Conservation (phyloP, 2,329 filamentous ascomycete genomes). For the Fusarium marasasianum region DNA sequence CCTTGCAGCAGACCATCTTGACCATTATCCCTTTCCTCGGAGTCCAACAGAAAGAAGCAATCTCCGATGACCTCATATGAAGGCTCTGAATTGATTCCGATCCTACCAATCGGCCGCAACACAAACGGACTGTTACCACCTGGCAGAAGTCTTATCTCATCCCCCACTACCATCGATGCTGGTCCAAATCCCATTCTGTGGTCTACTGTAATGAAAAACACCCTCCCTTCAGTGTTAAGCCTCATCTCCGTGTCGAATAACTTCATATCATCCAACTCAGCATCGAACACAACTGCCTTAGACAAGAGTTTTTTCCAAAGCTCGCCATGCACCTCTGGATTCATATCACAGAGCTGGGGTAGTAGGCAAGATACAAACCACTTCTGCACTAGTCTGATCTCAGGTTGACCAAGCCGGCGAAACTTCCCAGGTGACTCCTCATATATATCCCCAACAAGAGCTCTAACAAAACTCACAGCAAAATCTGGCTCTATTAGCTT, state of each 20-base stretch:
- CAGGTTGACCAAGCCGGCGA: background rate
- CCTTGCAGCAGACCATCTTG: background rate
- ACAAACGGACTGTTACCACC: background rate
- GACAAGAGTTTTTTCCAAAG: background rate
- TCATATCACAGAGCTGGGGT: background rate
- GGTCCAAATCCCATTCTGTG: background rate
- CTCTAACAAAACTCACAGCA: background rate
- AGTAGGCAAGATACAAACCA: background rate
- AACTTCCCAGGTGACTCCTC: background rate
- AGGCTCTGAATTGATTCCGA: background rate
- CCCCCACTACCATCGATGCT: background rate
- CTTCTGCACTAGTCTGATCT: background rate
- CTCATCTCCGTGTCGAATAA: background rate
- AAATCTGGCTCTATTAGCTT: background rate
- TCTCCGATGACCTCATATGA: background rate
- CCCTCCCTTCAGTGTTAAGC: background rate
- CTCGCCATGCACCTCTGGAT: background rate
- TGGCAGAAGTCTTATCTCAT: background rate
- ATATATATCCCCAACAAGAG: background rate
- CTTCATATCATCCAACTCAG: background rate
- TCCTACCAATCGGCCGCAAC: background rate
- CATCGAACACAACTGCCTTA: rapidly evolving
- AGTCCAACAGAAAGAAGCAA: background rate
- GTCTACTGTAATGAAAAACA: background rate
- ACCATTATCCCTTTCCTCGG: background rate